Evolutionary conservation across 176 grass and related monocot genomes (phyloP), one percentile per base, ranked within the genome.

Genomic region (Avena atlantica): DNA sequence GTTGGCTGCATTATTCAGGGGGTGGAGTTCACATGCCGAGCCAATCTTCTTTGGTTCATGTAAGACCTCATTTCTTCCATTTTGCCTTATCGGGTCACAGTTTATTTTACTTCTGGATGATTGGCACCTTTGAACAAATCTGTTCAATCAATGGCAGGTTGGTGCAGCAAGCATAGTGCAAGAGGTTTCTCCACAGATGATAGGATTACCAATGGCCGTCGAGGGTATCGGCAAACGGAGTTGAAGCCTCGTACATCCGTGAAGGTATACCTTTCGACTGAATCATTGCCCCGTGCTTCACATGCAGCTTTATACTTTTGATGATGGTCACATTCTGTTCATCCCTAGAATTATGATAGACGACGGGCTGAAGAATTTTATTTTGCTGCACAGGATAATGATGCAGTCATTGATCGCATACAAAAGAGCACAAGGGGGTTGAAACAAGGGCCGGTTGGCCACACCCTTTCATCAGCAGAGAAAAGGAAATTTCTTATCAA

Each of bases 401-500:
- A 61, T 9, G 17, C 52, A 13, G 84, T 88, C 71, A 81, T 84
- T 49, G 68, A 80, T 17, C 81, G 81, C 69, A 88, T 91, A 76
- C 58, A 42, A 76, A 84, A 88, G 25, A 91, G 89, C 76, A 84
- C 85, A 59, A 76, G 59, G 51, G 76, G 79, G 37, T 21, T 91
- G 76, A 83, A 79, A 57, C 75, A 78, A 81, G 83, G 87, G 12
- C 91, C 82, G 4, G 36, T 70, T 56, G 91, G 91, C 60, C 92
- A 89, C 63, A 92, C 89, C 56, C 81, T 93, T 10, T 88, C 95
- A 53, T 84, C 90, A 70, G 31, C 36, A 4, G 91, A 98, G 74
- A 95, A 95, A 89, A 87, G 80, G 81, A 95, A 92, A 64, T 98
- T 95, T 73, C 91, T 98, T 87, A 31, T 95, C 72, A 79, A 86